phyloP scores from a whole-genome alignment of 148 eudicot species.

The Chenopodium quinoa region DNA sequence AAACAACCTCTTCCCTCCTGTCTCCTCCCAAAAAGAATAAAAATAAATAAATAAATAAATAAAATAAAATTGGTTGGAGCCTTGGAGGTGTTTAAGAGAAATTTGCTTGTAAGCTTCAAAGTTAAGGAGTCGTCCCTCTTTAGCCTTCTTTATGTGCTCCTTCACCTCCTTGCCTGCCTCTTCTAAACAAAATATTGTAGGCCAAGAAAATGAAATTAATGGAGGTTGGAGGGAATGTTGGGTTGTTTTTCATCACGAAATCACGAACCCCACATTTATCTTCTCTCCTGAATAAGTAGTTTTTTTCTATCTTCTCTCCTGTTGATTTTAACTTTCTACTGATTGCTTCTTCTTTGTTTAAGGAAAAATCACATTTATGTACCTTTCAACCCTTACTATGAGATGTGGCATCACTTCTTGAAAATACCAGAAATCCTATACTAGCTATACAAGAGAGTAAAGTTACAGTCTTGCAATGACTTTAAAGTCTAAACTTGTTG shows the following conservation, averaged over 20 bases:
- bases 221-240: too few relatives aligned
- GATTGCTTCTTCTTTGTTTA: not conserved
- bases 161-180: conserved; percentile 1
- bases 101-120: not conserved
- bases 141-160: not conserved
- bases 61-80: too few relatives aligned
- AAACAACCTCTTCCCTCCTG: not conserved
- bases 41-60: not conserved
- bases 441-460: not conserved
- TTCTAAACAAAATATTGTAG: not conserved
- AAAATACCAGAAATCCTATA: not conserved
- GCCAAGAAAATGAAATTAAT: not conserved
- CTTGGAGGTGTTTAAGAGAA: not conserved
- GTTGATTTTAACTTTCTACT: not conserved
- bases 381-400: not conserved
- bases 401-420: not conserved
- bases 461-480: not conserved
- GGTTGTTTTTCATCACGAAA: not conserved
- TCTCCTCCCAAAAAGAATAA: not conserved
- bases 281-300: too few relatives aligned
- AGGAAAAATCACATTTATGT: not conserved
- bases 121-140: not conserved
- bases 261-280: too few relatives aligned
- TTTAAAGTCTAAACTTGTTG: not conserved
- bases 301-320: not conserved